Base-by-base conservation (phyloP, 1,139 yeast genomes). In the Magnusiomyces tetraspermus region DNA sequence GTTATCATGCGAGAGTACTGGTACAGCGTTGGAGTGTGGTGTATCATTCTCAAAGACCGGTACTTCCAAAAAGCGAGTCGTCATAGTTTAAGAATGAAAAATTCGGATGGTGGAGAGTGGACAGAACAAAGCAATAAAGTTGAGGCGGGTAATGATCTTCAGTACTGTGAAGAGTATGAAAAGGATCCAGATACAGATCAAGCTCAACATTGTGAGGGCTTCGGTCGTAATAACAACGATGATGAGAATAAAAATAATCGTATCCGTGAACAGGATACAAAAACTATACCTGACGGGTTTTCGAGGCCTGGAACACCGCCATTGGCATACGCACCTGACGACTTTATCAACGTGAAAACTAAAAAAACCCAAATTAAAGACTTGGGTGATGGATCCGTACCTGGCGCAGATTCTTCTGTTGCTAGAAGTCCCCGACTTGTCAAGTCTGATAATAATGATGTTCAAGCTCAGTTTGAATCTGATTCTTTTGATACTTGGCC, bases 1-100 rank as follows among this genome's bases (percentile, higher is more conserved):
- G 69, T 68, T 8, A 57, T 58, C 26, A 55, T 68, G 60, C 59
- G 70, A 5, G 69, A 67, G 40, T 66, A 64, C 49, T 68, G 69
- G 68, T 63, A 63, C 49, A 64, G 65, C 41, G 70, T 67, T 1
- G 68, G 69, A 1, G 64, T 66, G 6, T 68, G 72, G 72, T 68
- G 71, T 53, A 61, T 67, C 36, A 62, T 64, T 38, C 61, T 68
- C 23, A 67, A 68, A 50, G 67, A 67, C 26, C 59, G 70, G 22
- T 68, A 68, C 43, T 50, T 59, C 15, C 54, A 56, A 40, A 57
- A 59, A 36, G 51, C 59, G 10, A 51, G 53, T 22, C 50, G 57
- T 11, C 53, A 50, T 48, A 51, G 52, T 28, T 37, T 48, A 36
- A 48, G 36, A 50, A 48, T 43, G 41, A 55, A 10, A 42, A 55